Percentiles rank a stretch among this genome's conserved stretches.
phyloP scores from a whole-genome alignment of 2,329 filamentous ascomycete species.

The Cladophialophora chaetospira region DNA sequence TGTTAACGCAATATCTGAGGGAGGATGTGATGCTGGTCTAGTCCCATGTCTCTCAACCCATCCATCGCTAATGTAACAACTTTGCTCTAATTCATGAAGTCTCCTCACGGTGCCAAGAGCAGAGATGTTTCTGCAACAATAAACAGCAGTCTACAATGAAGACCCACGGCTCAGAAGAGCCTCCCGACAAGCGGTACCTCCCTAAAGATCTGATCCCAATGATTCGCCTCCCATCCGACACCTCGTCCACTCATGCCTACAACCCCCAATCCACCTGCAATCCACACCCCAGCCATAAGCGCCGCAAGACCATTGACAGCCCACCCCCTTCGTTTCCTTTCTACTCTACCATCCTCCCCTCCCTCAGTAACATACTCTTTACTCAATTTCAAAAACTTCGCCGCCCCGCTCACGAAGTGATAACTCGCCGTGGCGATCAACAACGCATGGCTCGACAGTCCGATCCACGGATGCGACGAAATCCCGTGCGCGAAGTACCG shows the following conservation, averaged over 20 bases:
- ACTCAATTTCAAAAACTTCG: constrained; percentile 73
- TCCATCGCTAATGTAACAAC: not conserved
- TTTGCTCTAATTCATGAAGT: not conserved
- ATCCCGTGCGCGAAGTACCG: constrained; percentile 86
- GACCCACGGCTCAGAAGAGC: too few relatives aligned
- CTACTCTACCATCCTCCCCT: constrained; percentile 41
- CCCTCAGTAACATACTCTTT: constrained; percentile 56
- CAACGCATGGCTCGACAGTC: constrained; percentile 69
- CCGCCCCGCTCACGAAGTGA: constrained; percentile 82
- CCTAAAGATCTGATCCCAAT: constrained; percentile 75
- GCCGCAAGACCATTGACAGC: constrained; percentile 66
- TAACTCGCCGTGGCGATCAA: constrained; percentile 69
- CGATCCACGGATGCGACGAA: constrained; percentile 65
- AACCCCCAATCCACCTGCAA: constrained; percentile 76
- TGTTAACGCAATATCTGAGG: not conserved
- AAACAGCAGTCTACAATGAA: too few relatives aligned
- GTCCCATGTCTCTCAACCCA: not conserved
- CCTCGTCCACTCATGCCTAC: constrained; percentile 71
- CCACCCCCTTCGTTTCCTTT: constrained; percentile 68
- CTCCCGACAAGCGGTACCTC: constrained; percentile 59
- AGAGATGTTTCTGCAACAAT: too few relatives aligned
- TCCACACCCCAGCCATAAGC: constrained; percentile 68
- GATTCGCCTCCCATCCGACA: constrained; percentile 75
- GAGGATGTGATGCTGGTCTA: not conserved
- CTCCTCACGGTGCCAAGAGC: too few relatives aligned